A percentile compares a stretch with the other conserved stretches of the same genome.
Evolutionary conservation across 2,329 filamentous ascomycete genomes (phyloP).

Genomic region (Arthrobotrys entomopaga): DNA sequence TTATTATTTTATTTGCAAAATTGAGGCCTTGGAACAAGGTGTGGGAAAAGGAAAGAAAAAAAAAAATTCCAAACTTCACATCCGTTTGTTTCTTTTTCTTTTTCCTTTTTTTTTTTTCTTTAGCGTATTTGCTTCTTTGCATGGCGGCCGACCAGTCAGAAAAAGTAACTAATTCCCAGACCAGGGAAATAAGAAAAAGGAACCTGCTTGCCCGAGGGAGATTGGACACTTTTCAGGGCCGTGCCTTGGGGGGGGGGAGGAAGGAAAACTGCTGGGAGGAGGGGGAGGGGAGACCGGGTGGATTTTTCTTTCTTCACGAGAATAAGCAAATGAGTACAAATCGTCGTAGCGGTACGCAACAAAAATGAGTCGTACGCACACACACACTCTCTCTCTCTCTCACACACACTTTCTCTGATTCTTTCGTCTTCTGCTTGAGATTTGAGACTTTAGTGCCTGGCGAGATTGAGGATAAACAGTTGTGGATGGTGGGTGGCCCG

Average conservation of each 20-base stretch:
- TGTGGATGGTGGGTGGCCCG: slow-evolving; percentile 29
- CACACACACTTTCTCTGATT: slow-evolving; percentile 35
- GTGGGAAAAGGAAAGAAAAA: slow-evolving; percentile 15
- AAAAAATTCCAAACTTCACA: slow-evolving; percentile 34
- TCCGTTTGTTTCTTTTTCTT: no score
- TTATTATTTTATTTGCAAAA: no score
- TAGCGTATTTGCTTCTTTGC: slow-evolving; percentile 25
- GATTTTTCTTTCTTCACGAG: slow-evolving; percentile 5
- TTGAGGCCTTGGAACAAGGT: slow-evolving; percentile 16
- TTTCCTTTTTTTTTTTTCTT: background rate
- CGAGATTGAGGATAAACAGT: slow-evolving; percentile 42
- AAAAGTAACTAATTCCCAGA: slow-evolving; percentile 19
- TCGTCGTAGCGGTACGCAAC: slow-evolving; percentile 30
- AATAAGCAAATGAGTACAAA: slow-evolving; percentile 40
- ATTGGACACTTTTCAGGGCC: slow-evolving; percentile 48
- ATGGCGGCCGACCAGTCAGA: slow-evolving; percentile 24
- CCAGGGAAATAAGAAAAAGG: slow-evolving; percentile 24
- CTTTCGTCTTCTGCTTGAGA: slow-evolving; percentile 46
- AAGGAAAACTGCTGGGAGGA: no score
- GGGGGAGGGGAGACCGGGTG: slow-evolving; percentile 31
- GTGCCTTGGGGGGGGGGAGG: slow-evolving; percentile 32
- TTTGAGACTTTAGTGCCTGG: slow-evolving; percentile 32
- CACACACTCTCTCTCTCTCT: slow-evolving; percentile 13
- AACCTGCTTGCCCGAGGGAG: slow-evolving; percentile 41
- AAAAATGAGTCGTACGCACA: slow-evolving; percentile 54